Evolutionary conservation across 495 filamentous ascomycete genomes (phyloP), one percentile per base, ranked within the genome.

Genomic region (Melanomma pulvis-pyrius): DNA sequence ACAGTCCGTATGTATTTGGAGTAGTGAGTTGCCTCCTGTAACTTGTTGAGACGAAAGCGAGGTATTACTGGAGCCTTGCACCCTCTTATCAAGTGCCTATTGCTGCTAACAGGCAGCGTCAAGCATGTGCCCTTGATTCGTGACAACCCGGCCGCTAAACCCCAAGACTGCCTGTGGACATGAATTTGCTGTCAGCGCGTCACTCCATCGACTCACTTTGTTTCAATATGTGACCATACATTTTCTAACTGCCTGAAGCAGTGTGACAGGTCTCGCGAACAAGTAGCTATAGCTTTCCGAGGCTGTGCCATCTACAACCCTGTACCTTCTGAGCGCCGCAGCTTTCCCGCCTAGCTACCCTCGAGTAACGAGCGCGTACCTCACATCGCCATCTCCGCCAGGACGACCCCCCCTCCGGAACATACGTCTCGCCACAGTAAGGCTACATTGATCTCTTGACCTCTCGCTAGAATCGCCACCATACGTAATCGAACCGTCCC

Each of bases 201-300:
- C 62, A 57, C 61, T 70, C 67, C 63, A 57, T 52, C 55, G n/a
- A 63, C 53, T 47, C 58, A 54, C 44, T 61, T 17, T 44, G 49
- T 44, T 71, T 65, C 69, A 71, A 65, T 65, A 71, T 71, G 69
- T 71, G 57, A 71, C 65, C 32, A 50, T 54, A 34, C 54, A 19
- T 8, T 39, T 46, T 54, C 49, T 65, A 61, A 61, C 69, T 71
- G 69, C 64, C 68, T 50, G 50, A 54, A 64, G 68, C 68, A 71
- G 68, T 67, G 28, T 41, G 48, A 56, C 36, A 57, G 26, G 12
- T 24, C n/a, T 24, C 32, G 25, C 24, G 17, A 3, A 36, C 55
- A 47, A 49, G 39, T 29, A 57, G 34, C 44, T 54, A 17, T 8
- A 60, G 5, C 24, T 49, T 44, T 48, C 50, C 21, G 17, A 12